Base-by-base conservation (phyloP, 768 basidiomycete species). In the Cytidiella melzeri region DNA sequence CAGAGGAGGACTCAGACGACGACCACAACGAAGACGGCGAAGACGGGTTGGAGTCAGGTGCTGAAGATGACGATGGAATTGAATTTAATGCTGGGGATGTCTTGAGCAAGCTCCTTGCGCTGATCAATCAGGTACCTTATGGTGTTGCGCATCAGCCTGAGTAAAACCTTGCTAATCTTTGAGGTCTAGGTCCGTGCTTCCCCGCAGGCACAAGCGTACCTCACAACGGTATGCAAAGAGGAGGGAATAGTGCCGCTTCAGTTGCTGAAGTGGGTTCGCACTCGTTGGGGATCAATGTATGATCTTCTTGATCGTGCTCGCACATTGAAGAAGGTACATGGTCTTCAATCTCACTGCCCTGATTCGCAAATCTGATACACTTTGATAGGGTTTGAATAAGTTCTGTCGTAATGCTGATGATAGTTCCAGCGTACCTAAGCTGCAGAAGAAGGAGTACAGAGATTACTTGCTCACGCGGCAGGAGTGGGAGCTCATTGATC, bases 1-100 rank as follows among this genome's bases (percentile, higher is more conserved):
- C n/a, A 4, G 37, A 47, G 6, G 45, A 46, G n/a, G 34, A 39
- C 10, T 18, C 26, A 37, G 45, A 47, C 3, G 43, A 5, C 3
- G 41, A 45, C 3, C 24, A 26, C 25, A 3, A 45, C 15, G 25
- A 45, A 3, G 15, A 27, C n/a, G 15, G 11, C 2, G 15, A 45
- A 3, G 25, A 45, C 37, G 6, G 18, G 7, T 18, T 21, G 20
- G 25, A 36, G 28, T 15, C 15, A 46, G 47, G n/a, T 47, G 41
- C 19, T 25, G 19, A 50, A 13, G 46, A 47, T 45, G 30, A 34
- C 3, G 25, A 44, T 23, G 27, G 13, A 6, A 28, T 18, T 13
- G 44, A 50, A 4, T 50, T 45, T 23, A 43, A 47, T 47, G 20
- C 44, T 28, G 49, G 44, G 20, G 49, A 50, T 24, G 23, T 45